Evolutionary conservation across 2,329 filamentous ascomycete genomes (phyloP), one percentile per base, ranked within the genome.

Genomic region (Plenodomus tracheiphilus): DNA sequence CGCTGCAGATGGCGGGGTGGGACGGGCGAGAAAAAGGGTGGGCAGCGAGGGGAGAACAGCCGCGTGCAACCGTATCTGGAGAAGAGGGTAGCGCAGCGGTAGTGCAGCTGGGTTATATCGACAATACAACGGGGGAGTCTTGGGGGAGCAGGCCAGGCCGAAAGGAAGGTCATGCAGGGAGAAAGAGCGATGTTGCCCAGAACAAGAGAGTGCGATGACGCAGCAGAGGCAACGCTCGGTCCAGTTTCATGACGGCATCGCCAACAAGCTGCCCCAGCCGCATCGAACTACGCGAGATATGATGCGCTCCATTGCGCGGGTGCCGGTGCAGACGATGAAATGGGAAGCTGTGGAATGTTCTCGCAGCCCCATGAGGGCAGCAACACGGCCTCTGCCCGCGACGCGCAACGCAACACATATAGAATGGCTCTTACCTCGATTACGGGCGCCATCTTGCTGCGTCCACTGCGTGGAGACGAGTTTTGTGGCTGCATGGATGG

Each of bases 381-480:
- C n/a, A n/a, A n/a, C n/a, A n/a, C n/a, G n/a, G n/a, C n/a, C n/a
- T n/a, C n/a, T n/a, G n/a, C n/a, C n/a, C n/a, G n/a, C n/a, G 16
- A 19, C 35, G 35, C 16, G 35, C 35, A 15, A 37, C 19, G 6
- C 19, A 25, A 15, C 39, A n/a, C 13, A 46, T 25, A 38, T 38
- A 30, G 16, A 48, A 21, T 22, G 37, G 17, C 22, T 51, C 68
- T 64, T 55, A 71, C 69, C 66, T 70, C 68, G 8, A 71, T 70
- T 1, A 70, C 62, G 17, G 40, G 45, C 60, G 65, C 68, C 54
- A 54, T 68, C 47, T 52, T 58, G 51, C 54, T 61, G 40, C 56
- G 54, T 39, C 57, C 50, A 38, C 47, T 43, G 28, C 53, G 53
- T 17, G 51, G 54, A 5, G 52, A 43, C 21, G 51, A 54, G 50